A percentile compares a stretch with the other conserved stretches of the same genome.
Conservation (phyloP, 805 yeast species). For the Wickerhamiella domercqiae region DNA sequence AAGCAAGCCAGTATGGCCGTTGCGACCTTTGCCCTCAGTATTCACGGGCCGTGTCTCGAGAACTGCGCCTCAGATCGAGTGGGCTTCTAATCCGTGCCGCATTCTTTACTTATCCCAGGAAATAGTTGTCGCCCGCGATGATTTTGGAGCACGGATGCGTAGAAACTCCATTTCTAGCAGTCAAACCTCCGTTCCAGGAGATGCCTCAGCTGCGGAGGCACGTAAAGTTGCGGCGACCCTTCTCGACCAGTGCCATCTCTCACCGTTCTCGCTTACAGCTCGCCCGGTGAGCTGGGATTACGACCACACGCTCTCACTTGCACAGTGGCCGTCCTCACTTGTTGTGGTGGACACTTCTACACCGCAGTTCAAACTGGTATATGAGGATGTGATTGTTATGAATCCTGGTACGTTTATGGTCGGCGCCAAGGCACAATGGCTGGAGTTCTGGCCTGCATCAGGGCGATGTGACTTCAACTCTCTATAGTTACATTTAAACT, state of each 20-base stretch:
- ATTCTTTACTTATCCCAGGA: constrained; percentile 74
- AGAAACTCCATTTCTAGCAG: constrained; percentile 38
- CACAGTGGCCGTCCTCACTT: constrained; percentile 58
- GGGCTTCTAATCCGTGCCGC: constrained; percentile 67
- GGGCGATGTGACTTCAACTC: constrained; percentile 28
- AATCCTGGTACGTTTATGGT: constrained; percentile 49
- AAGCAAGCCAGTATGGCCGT: constrained; percentile 50
- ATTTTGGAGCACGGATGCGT: constrained; percentile 52
- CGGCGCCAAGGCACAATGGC: constrained; percentile 38
- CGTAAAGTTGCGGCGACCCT: constrained; percentile 57
- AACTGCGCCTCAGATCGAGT: constrained; percentile 35
- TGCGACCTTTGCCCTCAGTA: constrained; percentile 48
- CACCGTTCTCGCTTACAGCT: constrained; percentile 53
- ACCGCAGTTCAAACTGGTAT: constrained; percentile 57
- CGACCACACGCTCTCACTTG: constrained; percentile 52
- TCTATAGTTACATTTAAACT: not conserved
- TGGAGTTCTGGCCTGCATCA: constrained; percentile 54
- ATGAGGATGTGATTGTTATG: constrained; percentile 66
- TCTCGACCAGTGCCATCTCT: constrained; percentile 72
- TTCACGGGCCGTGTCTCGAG: constrained; percentile 57
- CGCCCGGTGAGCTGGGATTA: constrained; percentile 56
- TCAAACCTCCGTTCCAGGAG: not conserved
- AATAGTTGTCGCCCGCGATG: constrained; percentile 58
- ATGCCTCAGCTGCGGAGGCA: constrained; percentile 16
- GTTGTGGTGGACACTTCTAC: constrained; percentile 58